Evolutionary conservation across 257 asterid species (phyloP), one percentile per base, ranked within the genome.

Genomic region (Haberlea rhodopensis): DNA sequence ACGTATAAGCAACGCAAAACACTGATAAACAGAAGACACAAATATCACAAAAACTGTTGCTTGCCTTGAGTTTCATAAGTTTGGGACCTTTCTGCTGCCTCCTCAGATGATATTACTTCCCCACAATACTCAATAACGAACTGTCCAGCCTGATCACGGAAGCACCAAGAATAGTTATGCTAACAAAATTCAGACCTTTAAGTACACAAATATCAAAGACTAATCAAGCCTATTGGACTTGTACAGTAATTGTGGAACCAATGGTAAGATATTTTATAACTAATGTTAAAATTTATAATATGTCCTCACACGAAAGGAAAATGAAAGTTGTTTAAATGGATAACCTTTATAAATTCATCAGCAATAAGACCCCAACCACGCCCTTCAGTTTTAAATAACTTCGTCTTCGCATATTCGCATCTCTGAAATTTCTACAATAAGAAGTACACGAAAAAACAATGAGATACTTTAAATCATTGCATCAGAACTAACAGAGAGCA

Each of bases 331-430:
- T 59, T 61, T 57, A 67, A 61, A 72, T 56, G 22, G 60, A 67
- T 74, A 81, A 87, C 98, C 95, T 85, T 78, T 15, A 91, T 80
- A 67, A 70, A 63, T 63, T 89, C 87, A 64, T 85, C 91, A 40
- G 98, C 85, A 15, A 65, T 75, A 79, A 91, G 95, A 76, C 96
- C 98, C 94, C 98, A 91, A 58, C 98, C 96, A 72, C 95, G 88
- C 63, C 96, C 97, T 71, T 85, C 92, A 65, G 96, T 91, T 62
- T 83, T 78, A 75, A 85, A 82, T 82, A 91, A 71, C 81, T 74
- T 89, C 45, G 85, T 84, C 73, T 85, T 81, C n/a, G 85, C 89
- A 63, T 85, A 79, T 71, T 87, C 89, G 65, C 86, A 77, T 71
- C 80, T 87, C 79, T 89, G 96, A 77, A 91, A 91, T 80, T 80